These are phyloP conservation scores for Pseudogymnoascus sp. DNA, from an alignment of 2,329 filamentous ascomycete species.

Conservation along the genomic window DNA sequence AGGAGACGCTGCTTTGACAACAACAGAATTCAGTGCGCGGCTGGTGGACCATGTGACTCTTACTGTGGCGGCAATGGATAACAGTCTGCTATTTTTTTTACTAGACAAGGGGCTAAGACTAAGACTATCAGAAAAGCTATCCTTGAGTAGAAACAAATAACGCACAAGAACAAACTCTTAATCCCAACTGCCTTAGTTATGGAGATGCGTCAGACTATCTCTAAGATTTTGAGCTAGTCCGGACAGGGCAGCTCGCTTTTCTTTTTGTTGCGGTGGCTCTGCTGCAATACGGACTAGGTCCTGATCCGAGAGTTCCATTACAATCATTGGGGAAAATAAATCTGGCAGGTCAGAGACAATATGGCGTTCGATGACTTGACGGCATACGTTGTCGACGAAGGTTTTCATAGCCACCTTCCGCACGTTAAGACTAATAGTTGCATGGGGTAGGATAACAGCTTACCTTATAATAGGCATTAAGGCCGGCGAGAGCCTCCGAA, in stretches of 20 bases:
- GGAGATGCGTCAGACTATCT: neutral
- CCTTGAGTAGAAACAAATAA: neutral
- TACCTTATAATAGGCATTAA: conserved; percentile 24
- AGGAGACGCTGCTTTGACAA: conserved; percentile 14
- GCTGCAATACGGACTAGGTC: conserved; percentile 16
- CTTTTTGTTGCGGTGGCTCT: conserved; percentile 13
- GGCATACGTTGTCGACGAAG: conserved; percentile 26
- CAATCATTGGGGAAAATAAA: conserved; percentile 19
- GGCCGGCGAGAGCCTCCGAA: conserved; percentile 19
- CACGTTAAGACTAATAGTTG: neutral
- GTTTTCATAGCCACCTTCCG: conserved; percentile 23
- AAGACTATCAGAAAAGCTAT: neutral
- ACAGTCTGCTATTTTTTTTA: neutral
- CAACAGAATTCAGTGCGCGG: conserved; percentile 14
- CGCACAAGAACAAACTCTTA: neutral
- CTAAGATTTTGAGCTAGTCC: conserved; percentile 5
- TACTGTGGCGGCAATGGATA: conserved; percentile 16
- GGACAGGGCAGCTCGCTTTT: neutral
- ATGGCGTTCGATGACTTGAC: conserved; percentile 25
- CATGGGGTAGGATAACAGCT: neutral
- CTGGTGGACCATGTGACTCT: conserved; percentile 14
- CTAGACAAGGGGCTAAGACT: too few species aligned
- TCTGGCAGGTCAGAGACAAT: conserved; percentile 16
- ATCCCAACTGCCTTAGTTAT: neutral
- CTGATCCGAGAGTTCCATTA: conserved; percentile 15